These are phyloP conservation scores for Nakataea oryzae DNA, from an alignment of 2,329 filamentous ascomycete genomes.

Conservation along the genomic window DNA sequence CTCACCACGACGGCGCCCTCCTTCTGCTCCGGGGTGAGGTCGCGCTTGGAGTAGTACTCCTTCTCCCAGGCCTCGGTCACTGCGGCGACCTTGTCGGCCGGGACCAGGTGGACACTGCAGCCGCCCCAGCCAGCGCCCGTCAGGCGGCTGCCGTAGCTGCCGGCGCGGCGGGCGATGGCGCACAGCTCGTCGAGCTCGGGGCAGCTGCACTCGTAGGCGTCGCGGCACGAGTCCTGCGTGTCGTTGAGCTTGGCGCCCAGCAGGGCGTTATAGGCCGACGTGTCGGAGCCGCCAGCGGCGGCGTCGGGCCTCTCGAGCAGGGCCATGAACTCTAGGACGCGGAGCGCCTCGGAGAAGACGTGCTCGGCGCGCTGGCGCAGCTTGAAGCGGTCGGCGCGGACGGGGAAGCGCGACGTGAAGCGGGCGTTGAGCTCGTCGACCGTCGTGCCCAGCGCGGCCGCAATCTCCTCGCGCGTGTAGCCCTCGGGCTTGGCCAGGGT, in stretches of 20 bases:
- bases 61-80: slow-evolving; percentile 69
- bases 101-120: slow-evolving; percentile 87
- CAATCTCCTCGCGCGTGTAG: slow-evolving; percentile 79
- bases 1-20: slow-evolving; percentile 78
- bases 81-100: slow-evolving; percentile 66
- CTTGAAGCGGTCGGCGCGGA: slow-evolving; percentile 79
- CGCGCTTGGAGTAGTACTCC: slow-evolving; percentile 69
- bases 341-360: slow-evolving; percentile 80
- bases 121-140: slow-evolving; percentile 97
- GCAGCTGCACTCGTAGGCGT: slow-evolving; percentile 84
- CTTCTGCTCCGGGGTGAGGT: slow-evolving; percentile 59
- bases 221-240: slow-evolving; percentile 79
- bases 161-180: slow-evolving; percentile 63
- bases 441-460: slow-evolving; percentile 56
- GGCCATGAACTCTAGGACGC: slow-evolving; percentile 74
- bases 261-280: slow-evolving; percentile 49
- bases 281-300: slow-evolving; percentile 35
- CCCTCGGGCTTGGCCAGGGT: slow-evolving; percentile 71
- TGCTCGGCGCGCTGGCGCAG: slow-evolving; percentile 81
- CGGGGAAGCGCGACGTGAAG: slow-evolving; percentile 81
- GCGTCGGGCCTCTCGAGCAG: slow-evolving; percentile 48
- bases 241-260: slow-evolving; percentile 81
- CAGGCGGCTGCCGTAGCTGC: slow-evolving; percentile 73
- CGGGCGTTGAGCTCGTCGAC: slow-evolving; percentile 62
- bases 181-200: slow-evolving; percentile 89